A percentile compares a stretch with the other conserved stretches of the same genome.
phyloP scores from a whole-genome alignment of 495 filamentous ascomycete genomes.

The Talaromyces nanjingensis region DNA sequence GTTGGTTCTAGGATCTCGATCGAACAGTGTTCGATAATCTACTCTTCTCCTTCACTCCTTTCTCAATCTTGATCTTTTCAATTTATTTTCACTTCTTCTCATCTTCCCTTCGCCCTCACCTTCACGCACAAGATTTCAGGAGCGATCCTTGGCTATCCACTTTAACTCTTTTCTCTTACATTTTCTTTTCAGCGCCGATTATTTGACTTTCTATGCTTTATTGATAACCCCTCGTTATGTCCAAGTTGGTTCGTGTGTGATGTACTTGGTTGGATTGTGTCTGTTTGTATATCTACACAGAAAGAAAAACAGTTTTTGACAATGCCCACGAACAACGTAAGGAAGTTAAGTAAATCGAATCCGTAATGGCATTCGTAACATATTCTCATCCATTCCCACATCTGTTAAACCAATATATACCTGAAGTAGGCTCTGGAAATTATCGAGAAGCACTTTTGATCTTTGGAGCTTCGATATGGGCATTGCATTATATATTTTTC shows the following conservation, averaged over 20 bases:
- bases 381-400: background rate
- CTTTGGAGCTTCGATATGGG: too few relatives aligned
- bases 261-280: background rate
- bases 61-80: background rate
- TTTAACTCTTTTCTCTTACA: background rate
- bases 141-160: background rate
- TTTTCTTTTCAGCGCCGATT: background rate
- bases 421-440: too few relatives aligned
- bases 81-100: background rate
- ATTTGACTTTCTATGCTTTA: background rate
- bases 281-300: background rate
- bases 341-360: background rate
- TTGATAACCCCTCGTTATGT: background rate
- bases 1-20: background rate
- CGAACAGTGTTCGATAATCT: background rate
- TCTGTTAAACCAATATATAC: too few relatives aligned
- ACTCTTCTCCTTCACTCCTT: background rate
- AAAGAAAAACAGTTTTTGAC: background rate
- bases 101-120: background rate
- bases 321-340: background rate
- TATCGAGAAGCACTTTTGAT: too few relatives aligned
- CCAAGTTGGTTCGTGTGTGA: background rate
- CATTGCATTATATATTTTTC: too few relatives aligned
- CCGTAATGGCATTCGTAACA: too few relatives aligned
- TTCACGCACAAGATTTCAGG: background rate